A percentile compares a stretch with the other conserved stretches of the same genome.
phyloP scores from a whole-genome alignment of 345 rosid species.

The Schrenkiella parvula region DNA sequence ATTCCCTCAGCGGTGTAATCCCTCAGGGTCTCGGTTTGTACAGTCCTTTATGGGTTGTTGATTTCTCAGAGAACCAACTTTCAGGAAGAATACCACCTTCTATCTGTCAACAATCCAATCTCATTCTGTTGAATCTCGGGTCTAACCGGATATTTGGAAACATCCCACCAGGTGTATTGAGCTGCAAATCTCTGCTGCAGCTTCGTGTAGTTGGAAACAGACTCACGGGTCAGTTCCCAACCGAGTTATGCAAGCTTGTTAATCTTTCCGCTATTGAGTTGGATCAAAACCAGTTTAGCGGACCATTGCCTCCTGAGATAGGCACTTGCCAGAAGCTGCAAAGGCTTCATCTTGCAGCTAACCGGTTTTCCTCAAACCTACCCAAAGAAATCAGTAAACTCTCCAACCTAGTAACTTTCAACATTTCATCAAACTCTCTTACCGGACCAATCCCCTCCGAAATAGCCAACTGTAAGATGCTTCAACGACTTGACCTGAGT shows the following conservation, averaged over 20 bases:
- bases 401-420: constrained; percentile 71
- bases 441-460: constrained; percentile 62
- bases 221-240: constrained; percentile 78
- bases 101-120: constrained; percentile 52
- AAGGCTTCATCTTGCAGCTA: constrained; percentile 72
- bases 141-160: constrained; percentile 65
- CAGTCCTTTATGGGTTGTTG: constrained; percentile 79
- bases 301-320: constrained; percentile 66
- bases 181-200: constrained; percentile 57
- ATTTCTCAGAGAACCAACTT: constrained; percentile 72
- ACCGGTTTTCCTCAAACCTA: constrained; percentile 54
- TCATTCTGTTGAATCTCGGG: constrained; percentile 63
- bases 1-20: constrained; percentile 59
- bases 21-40: constrained; percentile 72
- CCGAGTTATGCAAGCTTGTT: constrained; percentile 64
- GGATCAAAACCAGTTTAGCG: constrained; percentile 71
- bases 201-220: constrained; percentile 64
- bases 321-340: constrained; percentile 65
- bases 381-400: constrained; percentile 76
- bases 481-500: constrained; percentile 90
- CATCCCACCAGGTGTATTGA: constrained; percentile 56
- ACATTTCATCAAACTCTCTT: constrained; percentile 72
- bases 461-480: constrained; percentile 69
- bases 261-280: constrained; percentile 75
- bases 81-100: constrained; percentile 74